These are phyloP conservation scores for Xerophyta viscosa DNA, from an alignment of 106 monocot genomes.

Conservation along the genomic window DNA sequence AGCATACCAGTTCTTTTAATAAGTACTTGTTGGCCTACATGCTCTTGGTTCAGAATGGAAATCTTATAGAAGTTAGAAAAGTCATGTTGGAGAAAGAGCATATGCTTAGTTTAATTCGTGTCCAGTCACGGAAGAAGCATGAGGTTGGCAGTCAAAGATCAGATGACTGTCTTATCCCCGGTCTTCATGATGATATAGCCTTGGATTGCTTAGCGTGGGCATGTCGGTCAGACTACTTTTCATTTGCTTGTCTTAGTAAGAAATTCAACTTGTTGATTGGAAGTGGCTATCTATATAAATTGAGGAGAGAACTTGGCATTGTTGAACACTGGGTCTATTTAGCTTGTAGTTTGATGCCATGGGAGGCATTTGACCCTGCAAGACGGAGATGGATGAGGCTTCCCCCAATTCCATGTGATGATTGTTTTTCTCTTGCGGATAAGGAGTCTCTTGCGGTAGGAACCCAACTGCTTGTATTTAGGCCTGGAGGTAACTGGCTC, in stretches of 20 bases:
- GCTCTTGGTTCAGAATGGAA: slow-evolving; percentile 9
- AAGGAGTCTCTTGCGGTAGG: slow-evolving; percentile 92
- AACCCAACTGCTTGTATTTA: slow-evolving; percentile 77
- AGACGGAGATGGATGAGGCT: slow-evolving; percentile 51
- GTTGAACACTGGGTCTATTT: slow-evolving; percentile 87
- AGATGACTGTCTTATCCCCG: slow-evolving; percentile 14
- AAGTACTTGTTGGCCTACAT: slow-evolving; percentile 13
- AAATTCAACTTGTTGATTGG: slow-evolving; percentile 16
- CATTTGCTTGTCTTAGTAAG: slow-evolving; percentile 27
- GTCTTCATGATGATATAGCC: slow-evolving; percentile 24
- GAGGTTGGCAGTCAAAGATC: slow-evolving; percentile 7
- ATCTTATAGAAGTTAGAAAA: background rate
- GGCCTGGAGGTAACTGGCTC: slow-evolving; percentile 50
- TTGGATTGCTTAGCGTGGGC: slow-evolving; percentile 23
- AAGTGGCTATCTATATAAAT: slow-evolving; percentile 28
- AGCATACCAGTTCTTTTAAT: slow-evolving; percentile 2
- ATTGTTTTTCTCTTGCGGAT: slow-evolving; percentile 71
- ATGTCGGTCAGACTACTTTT: slow-evolving; percentile 25
- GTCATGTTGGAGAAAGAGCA: background rate
- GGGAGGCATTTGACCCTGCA: slow-evolving; percentile 74
- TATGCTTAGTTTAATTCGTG: background rate
- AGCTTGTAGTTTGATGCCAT: slow-evolving; percentile 65
- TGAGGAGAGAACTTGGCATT: slow-evolving; percentile 26
- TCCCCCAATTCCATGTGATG: slow-evolving; percentile 56
- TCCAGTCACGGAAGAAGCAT: slow-evolving; percentile 4